Evolutionary conservation across 331 rosid genomes (phyloP), one percentile per base, ranked within the genome.

Genomic region (Stylosanthes scabra): DNA sequence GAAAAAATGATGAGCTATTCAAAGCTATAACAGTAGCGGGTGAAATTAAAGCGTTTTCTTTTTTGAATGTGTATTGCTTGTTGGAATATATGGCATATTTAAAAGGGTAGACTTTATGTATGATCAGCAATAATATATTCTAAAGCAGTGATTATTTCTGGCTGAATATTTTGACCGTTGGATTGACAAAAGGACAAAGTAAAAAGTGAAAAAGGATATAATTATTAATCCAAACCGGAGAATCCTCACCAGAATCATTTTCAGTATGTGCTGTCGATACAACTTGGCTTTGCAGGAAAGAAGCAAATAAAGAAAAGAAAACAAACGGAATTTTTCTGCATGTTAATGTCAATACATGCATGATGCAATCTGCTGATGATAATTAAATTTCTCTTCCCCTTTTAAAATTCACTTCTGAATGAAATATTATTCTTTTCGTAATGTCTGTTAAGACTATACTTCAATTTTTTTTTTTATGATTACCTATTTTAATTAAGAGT

Each of bases 61-160:
- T 20, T 39, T 20, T 20, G 25, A n/a, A n/a, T n/a, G n/a, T n/a
- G n/a, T n/a, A n/a, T n/a, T n/a, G 61, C 25, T 51, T 51, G 50
- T 9, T 51, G 16, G 49, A 68, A 68, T 47, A 47, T 6, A 51
- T 31, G 58, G 59, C 46, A 14, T 51, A n/a, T 68, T 37, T 14
- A 34, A 31, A 31, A 31, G 50, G 31, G 3, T 28, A 31, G 60
- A 45, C 34, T 11, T 49, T n/a, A 4, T 56, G 31, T 44, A 11
- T 11, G 14, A 47, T 47, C 15, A 9, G 14, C 14, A 13, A 11
- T 47, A 14, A 13, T 59, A 29, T 61, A 61, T 39, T 61, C 47
- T 37, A 37, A 61, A 61, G 47, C 12, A 3, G 3, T 61, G 47
- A 61, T 10, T 39, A 9, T 7, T 3, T 3, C 39, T 9, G 4